A percentile compares a stretch with the other conserved stretches of the same genome.
Conservation (phyloP, 495 filamentous ascomycete genomes). For the Friedmanniomyces simplex region DNA sequence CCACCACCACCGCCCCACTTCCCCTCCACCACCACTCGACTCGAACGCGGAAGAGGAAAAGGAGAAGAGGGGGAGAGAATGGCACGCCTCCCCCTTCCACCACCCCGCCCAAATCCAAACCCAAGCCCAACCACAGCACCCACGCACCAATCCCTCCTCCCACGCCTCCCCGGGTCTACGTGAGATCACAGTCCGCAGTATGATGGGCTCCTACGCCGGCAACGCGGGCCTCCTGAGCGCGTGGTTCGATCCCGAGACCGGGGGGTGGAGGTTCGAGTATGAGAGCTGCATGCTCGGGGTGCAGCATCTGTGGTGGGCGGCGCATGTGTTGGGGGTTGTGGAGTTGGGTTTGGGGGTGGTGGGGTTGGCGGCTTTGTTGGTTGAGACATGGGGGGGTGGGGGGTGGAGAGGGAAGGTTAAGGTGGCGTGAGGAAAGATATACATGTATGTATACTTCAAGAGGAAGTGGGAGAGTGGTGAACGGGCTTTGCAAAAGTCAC, state of each 20-base stretch:
- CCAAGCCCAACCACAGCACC: no score
- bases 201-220: conserved; percentile 93
- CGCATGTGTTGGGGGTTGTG: conserved; percentile 45
- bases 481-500: no score
- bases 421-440: background rate
- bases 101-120: no score
- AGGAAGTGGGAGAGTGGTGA: no score
- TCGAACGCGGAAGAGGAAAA: background rate
- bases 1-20: conserved; percentile 47
- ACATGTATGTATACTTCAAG: no score
- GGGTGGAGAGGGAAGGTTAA: background rate
- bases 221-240: conserved; percentile 77
- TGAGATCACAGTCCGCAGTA: conserved; percentile 89
- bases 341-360: conserved; percentile 12
- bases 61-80: background rate
- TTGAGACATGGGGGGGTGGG: background rate
- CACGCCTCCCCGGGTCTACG: conserved; percentile 46
- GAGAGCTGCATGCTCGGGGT: conserved; percentile 63
- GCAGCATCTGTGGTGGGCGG: conserved; percentile 91
- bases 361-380: background rate
- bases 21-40: conserved; percentile 4
- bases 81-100: no score
- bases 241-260: conserved; percentile 68
- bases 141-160: no score
- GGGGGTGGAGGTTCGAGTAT: conserved; percentile 74